Evolutionary conservation across 129 eudicot genomes (phyloP), one percentile per base, ranked within the genome.

Genomic region (Flaveria linearis): DNA sequence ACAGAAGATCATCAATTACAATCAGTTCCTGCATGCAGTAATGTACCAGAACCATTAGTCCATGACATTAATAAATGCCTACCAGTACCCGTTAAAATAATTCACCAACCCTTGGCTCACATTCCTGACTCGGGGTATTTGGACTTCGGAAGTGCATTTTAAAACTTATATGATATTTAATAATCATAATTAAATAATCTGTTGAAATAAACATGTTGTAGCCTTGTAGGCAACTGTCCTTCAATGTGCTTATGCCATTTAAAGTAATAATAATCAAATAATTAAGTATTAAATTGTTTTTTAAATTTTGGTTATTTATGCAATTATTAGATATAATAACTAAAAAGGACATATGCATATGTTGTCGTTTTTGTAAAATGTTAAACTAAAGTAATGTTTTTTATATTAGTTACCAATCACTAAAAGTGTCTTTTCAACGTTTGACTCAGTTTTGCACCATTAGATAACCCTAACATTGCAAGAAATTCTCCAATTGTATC

Each of bases 1-100:
- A 91, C 58, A 94, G 82, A 43, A 94, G 86, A 89, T 94, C 98
- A 78, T 94, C 97, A 65, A 91, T 94, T 10, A 91, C 90, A 77
- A 94, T 84, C 78, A 91, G 84, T 80, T 94, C 98, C 98, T 94
- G 84, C 84, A 73, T 16, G 30, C 46, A 67, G 91, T 81, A 82
- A 73, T 12, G 23, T 66, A 58, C 58, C 14, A 36, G 28, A 74
- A 53, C 49, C 17, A 61, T 61, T 61, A 61, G 68, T 23, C 17
- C 65, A 71, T 39, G 39, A 52, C 36, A 22, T 14, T 30, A 43
- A 69, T 26, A 70, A 57, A 51, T 47, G 75, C 53, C 30, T 17
- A 75, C 8, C 65, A 72, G n/a, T 41, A 16, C 65, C 66, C 6
- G 23, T 53, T 50, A 13, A 22, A 15, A 12, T 42, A n/a, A 49